Evolutionary conservation across 2,329 filamentous ascomycete species (phyloP).

Genomic region (Aspergillus bombycis): DNA sequence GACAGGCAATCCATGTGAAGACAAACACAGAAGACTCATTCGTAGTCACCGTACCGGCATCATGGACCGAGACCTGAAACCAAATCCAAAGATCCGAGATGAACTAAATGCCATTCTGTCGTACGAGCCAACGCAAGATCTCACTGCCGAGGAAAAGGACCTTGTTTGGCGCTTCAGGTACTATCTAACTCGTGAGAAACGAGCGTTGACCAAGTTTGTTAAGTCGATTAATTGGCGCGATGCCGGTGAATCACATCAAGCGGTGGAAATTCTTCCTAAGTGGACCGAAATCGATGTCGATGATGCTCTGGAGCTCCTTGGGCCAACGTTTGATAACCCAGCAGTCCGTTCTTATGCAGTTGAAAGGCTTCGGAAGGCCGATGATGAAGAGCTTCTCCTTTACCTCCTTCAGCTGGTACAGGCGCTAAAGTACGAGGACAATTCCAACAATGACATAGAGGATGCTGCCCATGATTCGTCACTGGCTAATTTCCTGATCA

Average conservation of each 20-base stretch:
- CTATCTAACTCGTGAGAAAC: constrained; percentile 88
- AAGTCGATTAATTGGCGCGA: constrained; percentile 97
- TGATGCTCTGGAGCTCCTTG: constrained; percentile 90
- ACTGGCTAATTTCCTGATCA: constrained; percentile 84
- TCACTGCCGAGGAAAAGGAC: constrained; percentile 91
- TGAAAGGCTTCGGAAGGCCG: constrained; percentile 84
- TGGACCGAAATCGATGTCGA: constrained; percentile 98
- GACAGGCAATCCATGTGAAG: constrained; percentile 89
- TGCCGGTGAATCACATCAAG: constrained; percentile 80
- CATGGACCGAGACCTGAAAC: constrained; percentile 91
- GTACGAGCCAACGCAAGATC: constrained; percentile 86
- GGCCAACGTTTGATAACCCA: constrained; percentile 86
- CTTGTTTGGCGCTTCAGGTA: constrained; percentile 97
- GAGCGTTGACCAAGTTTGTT: constrained; percentile 92
- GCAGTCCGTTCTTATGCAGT: constrained; percentile 92
- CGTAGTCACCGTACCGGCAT: constrained; percentile 92
- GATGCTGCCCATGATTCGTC: constrained; percentile 76
- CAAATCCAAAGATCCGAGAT: constrained; percentile 92
- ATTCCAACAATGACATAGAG: constrained; percentile 63
- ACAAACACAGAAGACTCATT: constrained; percentile 89
- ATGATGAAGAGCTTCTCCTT: constrained; percentile 85
- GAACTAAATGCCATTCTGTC: constrained; percentile 89
- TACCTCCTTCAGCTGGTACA: constrained; percentile 95
- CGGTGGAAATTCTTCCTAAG: constrained; percentile 83
- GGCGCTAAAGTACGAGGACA: constrained; percentile 89